A percentile compares a stretch with the other conserved stretches of the same genome.
Conservation (phyloP, 2,329 filamentous ascomycete species). For the Biscogniauxia sp. region DNA sequence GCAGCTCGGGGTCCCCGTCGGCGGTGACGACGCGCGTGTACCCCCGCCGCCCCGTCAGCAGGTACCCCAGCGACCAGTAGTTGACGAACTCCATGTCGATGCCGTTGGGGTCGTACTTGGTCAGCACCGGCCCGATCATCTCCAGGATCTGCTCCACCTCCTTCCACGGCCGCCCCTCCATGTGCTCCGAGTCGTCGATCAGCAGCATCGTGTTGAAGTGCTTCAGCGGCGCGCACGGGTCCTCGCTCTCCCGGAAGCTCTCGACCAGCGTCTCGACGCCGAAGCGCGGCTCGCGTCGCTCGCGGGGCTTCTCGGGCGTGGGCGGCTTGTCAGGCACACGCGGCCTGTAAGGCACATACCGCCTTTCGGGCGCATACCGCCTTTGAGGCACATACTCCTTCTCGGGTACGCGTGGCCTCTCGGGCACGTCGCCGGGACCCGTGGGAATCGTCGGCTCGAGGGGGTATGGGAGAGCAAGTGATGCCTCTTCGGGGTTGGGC, state of each 20-base stretch:
- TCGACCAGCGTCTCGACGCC: neutral
- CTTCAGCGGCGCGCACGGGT: constrained; percentile 62
- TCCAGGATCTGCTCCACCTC: constrained; percentile 61
- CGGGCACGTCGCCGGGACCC: constrained; percentile 2
- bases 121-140: constrained; percentile 67
- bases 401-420: no score
- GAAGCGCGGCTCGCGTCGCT: constrained; percentile 1
- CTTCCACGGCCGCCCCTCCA: constrained; percentile 60
- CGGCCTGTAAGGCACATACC: neutral
- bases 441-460: constrained; percentile 17
- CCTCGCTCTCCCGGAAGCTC: constrained; percentile 36
- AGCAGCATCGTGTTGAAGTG: constrained; percentile 72
- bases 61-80: constrained; percentile 33
- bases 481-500: constrained; percentile 1
- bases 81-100: constrained; percentile 75
- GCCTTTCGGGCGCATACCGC: neutral
- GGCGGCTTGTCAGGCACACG: no score
- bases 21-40: constrained; percentile 26
- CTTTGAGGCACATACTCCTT: neutral
- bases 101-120: constrained; percentile 62
- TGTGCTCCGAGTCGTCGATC: constrained; percentile 71
- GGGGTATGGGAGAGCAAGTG: constrained; percentile 18
- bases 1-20: constrained; percentile 18
- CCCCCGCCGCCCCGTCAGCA: constrained; percentile 12
- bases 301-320: neutral